Percentiles rank a stretch among this genome's conserved stretches.
These are phyloP conservation scores for Cokeromyces recurvatus DNA, from an alignment of 371 early-diverging fungal species.

Conservation along the genomic window DNA sequence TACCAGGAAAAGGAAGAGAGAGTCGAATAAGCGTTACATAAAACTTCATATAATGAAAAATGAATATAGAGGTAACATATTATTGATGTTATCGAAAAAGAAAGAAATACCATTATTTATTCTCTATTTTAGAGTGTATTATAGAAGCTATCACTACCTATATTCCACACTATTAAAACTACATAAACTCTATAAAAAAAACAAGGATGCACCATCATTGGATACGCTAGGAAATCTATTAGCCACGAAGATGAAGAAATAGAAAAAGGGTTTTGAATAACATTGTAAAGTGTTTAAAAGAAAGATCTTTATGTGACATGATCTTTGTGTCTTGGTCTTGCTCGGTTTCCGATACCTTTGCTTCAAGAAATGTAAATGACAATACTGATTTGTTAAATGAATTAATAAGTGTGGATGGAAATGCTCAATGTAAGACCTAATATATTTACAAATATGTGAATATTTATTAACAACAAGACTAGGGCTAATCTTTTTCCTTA, in stretches of 20 bases:
- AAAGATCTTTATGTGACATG: conserved; percentile 17
- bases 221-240: conserved; percentile 7
- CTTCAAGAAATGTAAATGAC: conserved; percentile 12
- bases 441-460: conserved; percentile 13
- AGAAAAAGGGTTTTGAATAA: conserved; percentile 12
- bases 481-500: conserved; percentile 12
- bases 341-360: conserved; percentile 7
- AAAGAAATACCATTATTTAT: conserved; percentile 9
- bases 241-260: conserved; percentile 1
- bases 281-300: conserved; percentile 14
- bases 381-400: conserved; percentile 12
- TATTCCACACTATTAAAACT: conserved; percentile 15
- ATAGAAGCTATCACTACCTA: conserved; percentile 1
- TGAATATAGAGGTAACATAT: conserved; percentile 1
- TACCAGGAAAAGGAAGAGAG: conserved; percentile 1
- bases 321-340: too few relatives aligned
- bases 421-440: conserved; percentile 11
- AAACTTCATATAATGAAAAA: conserved; percentile 1
- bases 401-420: conserved; percentile 13
- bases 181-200: conserved; percentile 14
- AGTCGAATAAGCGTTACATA: neutral
- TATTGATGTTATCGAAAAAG: neutral
- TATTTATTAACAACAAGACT: conserved; percentile 14
- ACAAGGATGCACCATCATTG: conserved; percentile 13
- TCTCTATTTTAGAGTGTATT: conserved; percentile 4